Evolutionary conservation across 257 asterid genomes (phyloP).

Genomic region (Catharanthus roseus): DNA sequence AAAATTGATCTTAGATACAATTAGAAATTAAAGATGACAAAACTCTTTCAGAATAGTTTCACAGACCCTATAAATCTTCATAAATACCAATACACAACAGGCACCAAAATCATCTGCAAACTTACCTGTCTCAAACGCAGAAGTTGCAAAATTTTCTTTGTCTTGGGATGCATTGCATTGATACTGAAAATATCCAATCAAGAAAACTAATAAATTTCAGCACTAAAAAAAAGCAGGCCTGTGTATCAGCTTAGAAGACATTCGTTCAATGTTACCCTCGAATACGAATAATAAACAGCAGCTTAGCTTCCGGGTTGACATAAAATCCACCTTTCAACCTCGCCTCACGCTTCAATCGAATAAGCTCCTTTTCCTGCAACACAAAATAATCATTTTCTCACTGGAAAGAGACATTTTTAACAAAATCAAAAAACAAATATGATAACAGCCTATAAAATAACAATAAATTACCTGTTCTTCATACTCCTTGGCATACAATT

Average conservation of each 20-base stretch:
- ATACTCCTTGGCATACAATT: conserved; percentile 47
- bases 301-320: conserved; percentile 64
- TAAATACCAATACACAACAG: too few relatives aligned
- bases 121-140: conserved; percentile 60
- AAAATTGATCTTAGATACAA: too few relatives aligned
- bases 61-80: too few relatives aligned
- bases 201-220: neutral
- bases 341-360: conserved; percentile 67
- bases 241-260: neutral
- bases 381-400: neutral
- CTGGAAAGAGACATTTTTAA: too few relatives aligned
- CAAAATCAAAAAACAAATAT: neutral
- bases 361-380: conserved; percentile 48
- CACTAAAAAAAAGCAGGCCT: too few relatives aligned
- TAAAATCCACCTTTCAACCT: conserved; percentile 82
- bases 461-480: conserved; percentile 34
- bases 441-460: neutral
- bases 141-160: conserved; percentile 70
- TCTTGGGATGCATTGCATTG: conserved; percentile 62
- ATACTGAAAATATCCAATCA: conserved; percentile 33
- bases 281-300: conserved; percentile 56
- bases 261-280: conserved; percentile 45
- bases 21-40: too few relatives aligned
- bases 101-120: too few relatives aligned
- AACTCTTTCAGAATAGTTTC: too few relatives aligned